Evolutionary conservation across 179 eudicot genomes (phyloP).

Genomic region (Silene noctiflora): DNA sequence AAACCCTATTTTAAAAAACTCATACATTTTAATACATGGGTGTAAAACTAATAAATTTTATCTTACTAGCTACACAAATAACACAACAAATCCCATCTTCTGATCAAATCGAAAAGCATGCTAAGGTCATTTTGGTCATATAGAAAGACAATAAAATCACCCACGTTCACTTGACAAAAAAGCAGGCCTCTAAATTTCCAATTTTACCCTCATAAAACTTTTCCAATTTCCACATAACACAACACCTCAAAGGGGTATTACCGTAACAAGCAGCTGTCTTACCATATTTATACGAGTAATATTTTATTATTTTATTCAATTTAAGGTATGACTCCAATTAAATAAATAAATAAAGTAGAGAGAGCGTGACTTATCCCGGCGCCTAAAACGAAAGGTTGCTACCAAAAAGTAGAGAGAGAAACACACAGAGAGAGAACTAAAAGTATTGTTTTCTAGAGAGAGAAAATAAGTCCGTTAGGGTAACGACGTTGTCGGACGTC

Average conservation of each 20-base stretch:
- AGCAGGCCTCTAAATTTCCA: slow-evolving; percentile 41
- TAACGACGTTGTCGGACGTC: slow-evolving; percentile 56
- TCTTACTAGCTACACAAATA: too few relatives aligned
- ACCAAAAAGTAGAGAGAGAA: slow-evolving; percentile 28
- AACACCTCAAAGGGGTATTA: slow-evolving; percentile 21
- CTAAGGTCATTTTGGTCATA: slow-evolving; percentile 33
- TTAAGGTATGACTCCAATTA: slow-evolving; percentile 10
- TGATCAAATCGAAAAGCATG: neutral
- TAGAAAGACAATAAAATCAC: slow-evolving; percentile 7
- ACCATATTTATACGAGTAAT: neutral
- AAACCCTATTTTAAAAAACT: too few relatives aligned
- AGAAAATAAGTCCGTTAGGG: slow-evolving; percentile 28
- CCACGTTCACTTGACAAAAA: slow-evolving; percentile 39
- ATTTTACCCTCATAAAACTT: slow-evolving; percentile 21
- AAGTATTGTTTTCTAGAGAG: slow-evolving; percentile 21
- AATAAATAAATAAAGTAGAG: slow-evolving; percentile 12
- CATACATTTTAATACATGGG: too few relatives aligned
- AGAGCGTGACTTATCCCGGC: slow-evolving; percentile 59
- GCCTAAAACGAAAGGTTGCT: slow-evolving; percentile 43
- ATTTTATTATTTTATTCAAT: neutral
- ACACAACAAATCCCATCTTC: too few relatives aligned
- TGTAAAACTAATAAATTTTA: too few relatives aligned
- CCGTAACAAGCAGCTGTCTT: slow-evolving; percentile 36
- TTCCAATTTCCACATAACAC: neutral
- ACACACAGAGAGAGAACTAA: neutral